Evolutionary conservation across 2,329 filamentous ascomycete genomes (phyloP).

Genomic region (Sporothrix brunneoviolacea): DNA sequence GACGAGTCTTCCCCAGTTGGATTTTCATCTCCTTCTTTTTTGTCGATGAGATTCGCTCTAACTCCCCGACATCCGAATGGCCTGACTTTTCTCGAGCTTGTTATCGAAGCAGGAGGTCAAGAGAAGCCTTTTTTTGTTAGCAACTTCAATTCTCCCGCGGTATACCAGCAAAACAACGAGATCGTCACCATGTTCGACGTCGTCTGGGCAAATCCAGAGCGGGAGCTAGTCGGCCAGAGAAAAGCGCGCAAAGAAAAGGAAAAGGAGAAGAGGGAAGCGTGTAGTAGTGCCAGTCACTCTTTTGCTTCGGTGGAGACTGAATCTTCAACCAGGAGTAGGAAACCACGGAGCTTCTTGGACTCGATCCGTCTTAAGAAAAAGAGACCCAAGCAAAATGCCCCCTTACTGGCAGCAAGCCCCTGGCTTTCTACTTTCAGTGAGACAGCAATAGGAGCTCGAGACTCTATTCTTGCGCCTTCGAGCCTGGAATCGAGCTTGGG

Average conservation of each 20-base stretch:
- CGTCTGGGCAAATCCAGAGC: slow-evolving; percentile 49
- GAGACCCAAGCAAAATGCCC: background rate
- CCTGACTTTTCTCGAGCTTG: no score
- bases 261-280: slow-evolving; percentile 26
- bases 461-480: background rate
- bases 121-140: no score
- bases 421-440: slow-evolving; percentile 7
- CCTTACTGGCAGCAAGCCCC: background rate
- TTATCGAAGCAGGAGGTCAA: no score
- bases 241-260: slow-evolving; percentile 42
- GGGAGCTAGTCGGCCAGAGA: slow-evolving; percentile 47
- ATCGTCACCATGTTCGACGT: slow-evolving; percentile 47
- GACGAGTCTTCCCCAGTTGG: no score
- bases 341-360: slow-evolving; percentile 39
- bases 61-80: no score
- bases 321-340: slow-evolving; percentile 33
- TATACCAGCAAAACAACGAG: no score
- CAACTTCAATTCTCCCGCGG: no score
- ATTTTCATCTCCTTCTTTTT: no score
- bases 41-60: no score
- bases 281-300: slow-evolving; percentile 24
- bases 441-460: background rate
- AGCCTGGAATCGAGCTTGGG: slow-evolving; percentile 6
- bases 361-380: slow-evolving; percentile 24
- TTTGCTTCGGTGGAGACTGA: slow-evolving; percentile 40